These are phyloP conservation scores for Isoetes taiwanensis DNA, from an alignment of 75 land plant species.

Conservation along the genomic window DNA sequence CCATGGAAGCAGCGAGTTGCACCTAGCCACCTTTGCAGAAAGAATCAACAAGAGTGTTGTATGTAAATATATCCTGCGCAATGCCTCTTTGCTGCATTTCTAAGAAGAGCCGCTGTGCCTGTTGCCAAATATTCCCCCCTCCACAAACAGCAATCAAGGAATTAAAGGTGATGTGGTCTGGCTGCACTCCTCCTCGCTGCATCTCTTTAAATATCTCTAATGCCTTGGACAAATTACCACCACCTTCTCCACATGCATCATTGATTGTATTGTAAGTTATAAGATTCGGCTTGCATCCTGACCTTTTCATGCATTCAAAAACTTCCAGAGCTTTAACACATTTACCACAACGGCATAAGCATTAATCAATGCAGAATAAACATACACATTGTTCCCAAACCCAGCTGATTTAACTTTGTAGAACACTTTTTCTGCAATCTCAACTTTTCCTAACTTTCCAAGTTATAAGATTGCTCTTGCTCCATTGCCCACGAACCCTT, in stretches of 20 bases:
- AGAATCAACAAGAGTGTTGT: constrained; percentile 88
- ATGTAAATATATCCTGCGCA: constrained; percentile 77
- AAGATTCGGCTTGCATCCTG: constrained; percentile 67
- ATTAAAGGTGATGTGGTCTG: constrained; percentile 89
- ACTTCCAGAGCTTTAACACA: constrained; percentile 52
- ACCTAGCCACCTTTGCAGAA: constrained; percentile 78
- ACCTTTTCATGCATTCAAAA: constrained; percentile 57
- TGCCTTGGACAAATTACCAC: constrained; percentile 46
- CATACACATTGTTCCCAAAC: constrained; percentile 72
- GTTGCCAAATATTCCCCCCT: constrained; percentile 66
- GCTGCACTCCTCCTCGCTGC: constrained; percentile 59
- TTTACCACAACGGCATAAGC: constrained; percentile 68
- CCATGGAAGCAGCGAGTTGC: constrained; percentile 59
- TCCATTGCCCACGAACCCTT: constrained; percentile 29
- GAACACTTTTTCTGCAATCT: constrained; percentile 53
- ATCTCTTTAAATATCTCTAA: constrained; percentile 53
- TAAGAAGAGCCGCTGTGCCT: constrained; percentile 41
- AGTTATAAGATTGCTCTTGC: constrained; percentile 72
- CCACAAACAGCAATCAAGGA: constrained; percentile 83
- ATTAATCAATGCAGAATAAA: constrained; percentile 72
- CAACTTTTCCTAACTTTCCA: constrained; percentile 69
- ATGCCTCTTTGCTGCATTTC: constrained; percentile 74
- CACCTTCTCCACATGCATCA: constrained; percentile 94
- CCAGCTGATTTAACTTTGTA: constrained; percentile 42
- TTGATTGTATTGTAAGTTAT: constrained; percentile 83